Conservation (phyloP, 75 land plant species). For the Pinus albicaulis region DNA sequence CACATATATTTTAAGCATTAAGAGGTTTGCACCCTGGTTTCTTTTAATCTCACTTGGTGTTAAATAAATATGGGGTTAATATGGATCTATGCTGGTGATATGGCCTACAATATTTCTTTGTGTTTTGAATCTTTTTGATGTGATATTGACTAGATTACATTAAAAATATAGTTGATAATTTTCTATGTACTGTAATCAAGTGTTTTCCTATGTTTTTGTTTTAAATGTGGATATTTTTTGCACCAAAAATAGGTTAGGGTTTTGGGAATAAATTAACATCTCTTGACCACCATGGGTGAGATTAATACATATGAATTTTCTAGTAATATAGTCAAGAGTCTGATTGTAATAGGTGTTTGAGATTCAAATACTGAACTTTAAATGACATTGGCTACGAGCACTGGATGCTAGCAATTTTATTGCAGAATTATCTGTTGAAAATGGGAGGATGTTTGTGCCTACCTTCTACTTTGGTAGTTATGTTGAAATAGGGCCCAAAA, state of each 20-base stretch:
- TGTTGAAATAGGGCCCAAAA: conserved; percentile 48
- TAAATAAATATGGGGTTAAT: no score
- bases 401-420: conserved; percentile 13
- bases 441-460: conserved; percentile 21
- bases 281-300: no score
- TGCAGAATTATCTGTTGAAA: conserved; percentile 11
- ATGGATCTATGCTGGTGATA: no score
- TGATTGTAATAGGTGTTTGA: background rate
- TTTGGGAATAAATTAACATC: no score
- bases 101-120: background rate
- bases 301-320: no score
- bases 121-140: background rate
- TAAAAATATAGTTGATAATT: background rate
- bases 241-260: background rate
- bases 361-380: background rate
- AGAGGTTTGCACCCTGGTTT: no score
- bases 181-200: background rate
- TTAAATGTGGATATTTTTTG: background rate
- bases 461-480: conserved; percentile 53
- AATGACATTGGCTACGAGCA: conserved; percentile 18
- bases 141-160: background rate
- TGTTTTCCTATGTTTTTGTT: background rate
- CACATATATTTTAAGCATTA: no score
- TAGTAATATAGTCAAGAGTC: no score
- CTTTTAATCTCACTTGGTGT: no score